These are phyloP conservation scores for Pichia sp. DNA, from an alignment of 1,139 yeast genomes.

Conservation along the genomic window DNA sequence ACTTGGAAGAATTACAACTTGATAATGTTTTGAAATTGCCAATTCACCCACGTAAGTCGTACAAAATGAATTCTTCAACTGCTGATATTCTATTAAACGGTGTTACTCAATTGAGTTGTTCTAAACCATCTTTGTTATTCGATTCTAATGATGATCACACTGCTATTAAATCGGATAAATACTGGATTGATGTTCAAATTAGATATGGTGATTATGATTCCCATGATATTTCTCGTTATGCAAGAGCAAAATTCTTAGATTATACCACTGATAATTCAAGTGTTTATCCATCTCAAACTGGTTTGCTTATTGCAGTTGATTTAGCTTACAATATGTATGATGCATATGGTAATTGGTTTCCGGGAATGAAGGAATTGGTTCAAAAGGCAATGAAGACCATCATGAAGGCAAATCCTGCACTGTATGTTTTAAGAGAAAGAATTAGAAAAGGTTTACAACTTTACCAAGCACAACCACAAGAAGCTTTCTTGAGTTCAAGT, in stretches of 20 bases:
- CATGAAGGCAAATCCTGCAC: slow-evolving; percentile 93
- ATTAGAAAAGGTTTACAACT: slow-evolving; percentile 91
- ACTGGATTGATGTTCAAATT: slow-evolving; percentile 95
- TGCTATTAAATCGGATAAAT: slow-evolving; percentile 61
- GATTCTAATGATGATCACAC: slow-evolving; percentile 54
- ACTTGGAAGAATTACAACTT: slow-evolving; percentile 77
- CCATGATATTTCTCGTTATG: slow-evolving; percentile 93
- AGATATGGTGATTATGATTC: slow-evolving; percentile 98
- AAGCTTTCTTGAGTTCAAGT: slow-evolving; percentile 83
- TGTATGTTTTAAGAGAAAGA: slow-evolving; percentile 89
- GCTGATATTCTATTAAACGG: slow-evolving; percentile 87
- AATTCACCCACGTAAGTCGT: slow-evolving; percentile 95
- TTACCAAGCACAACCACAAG: slow-evolving; percentile 92
- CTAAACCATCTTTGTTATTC: slow-evolving; percentile 76
- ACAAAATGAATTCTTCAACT: slow-evolving; percentile 93
- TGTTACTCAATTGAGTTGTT: slow-evolving; percentile 80
- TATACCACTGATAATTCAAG: slow-evolving; percentile 87
- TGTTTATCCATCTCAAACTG: slow-evolving; percentile 92
- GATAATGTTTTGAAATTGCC: slow-evolving; percentile 89
- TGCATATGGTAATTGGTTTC: slow-evolving; percentile 97
- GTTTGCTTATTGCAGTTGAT: slow-evolving; percentile 87
- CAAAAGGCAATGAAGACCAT: slow-evolving; percentile 93
- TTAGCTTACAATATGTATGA: slow-evolving; percentile 95
- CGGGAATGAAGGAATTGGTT: slow-evolving; percentile 86
- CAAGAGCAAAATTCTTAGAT: slow-evolving; percentile 89